Base-by-base conservation (phyloP, 164 flowering plant genomes). In the Tetrastigma voinierianum region DNA sequence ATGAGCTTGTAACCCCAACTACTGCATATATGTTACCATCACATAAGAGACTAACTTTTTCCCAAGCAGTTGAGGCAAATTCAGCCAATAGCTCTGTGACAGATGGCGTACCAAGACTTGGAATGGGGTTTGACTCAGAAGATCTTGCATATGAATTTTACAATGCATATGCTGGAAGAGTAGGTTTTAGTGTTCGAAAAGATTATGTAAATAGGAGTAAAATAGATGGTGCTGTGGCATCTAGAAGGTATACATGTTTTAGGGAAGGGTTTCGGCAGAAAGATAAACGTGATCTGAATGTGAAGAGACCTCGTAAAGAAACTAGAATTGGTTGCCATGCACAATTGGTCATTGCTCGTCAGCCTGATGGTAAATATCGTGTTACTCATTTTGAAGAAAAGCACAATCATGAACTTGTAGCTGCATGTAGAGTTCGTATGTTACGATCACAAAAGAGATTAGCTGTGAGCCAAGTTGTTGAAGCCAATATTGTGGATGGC, bases 131-230 rank as follows among this genome's bases (percentile, higher is more conserved):
- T 65, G 74, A 72, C 20, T 70, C 67, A 46, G 77, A 75, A 57
- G 66, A 70, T 51, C 69, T 67, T 51, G 78, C 78, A 21, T 71
- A 75, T 64, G 74, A 75, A 17, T 75, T 63, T 55, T 75, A 75
- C 48, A 75, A 75, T 58, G 9, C 58, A 21, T 70, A 75, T 71
- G 74, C 74, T 24, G 74, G 74, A 17, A 62, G 62, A 10, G 49
- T 75, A 47, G 78, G 74, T 43, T 75, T 75, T 54, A 71, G 72
- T 51, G 69, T 75, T 48, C 62, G 72, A 10, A 75, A 75, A 67
- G 78, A 75, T 64, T 75, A 71, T 67, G 71, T 75, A 40, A 75
- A 75, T 59, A 70, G 71, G 66, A 75, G 72, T 44, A 75, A 67
- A 63, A 25, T 73, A 64, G 69, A 75, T 54, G 72, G 74, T 75